phyloP scores from a whole-genome alignment of 495 filamentous ascomycete species.

The Cryomyces minteri region DNA sequence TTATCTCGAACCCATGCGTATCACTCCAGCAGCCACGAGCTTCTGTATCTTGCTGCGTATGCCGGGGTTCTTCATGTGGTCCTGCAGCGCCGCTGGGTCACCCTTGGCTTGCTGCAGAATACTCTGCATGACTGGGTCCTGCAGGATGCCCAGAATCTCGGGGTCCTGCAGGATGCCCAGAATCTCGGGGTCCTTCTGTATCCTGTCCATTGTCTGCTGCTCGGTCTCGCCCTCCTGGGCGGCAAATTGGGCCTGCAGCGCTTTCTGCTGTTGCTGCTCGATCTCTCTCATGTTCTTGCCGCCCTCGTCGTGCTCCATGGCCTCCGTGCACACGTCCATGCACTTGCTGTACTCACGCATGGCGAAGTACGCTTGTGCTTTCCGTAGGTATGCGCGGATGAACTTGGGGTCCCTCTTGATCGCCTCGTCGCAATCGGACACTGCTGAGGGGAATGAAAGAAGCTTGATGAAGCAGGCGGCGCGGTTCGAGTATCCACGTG shows the following conservation, averaged over 20 bases:
- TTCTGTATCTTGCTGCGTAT: conserved; percentile 82
- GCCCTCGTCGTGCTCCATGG: conserved; percentile 53
- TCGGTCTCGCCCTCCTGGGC: conserved; percentile 88
- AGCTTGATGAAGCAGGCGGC: conserved; percentile 94
- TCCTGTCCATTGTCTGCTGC: conserved; percentile 82
- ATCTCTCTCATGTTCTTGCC: conserved; percentile 74
- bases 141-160: conserved; percentile 83
- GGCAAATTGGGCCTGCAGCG: conserved; percentile 74
- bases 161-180: conserved; percentile 84
- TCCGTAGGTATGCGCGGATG: conserved; percentile 87
- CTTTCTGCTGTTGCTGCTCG: conserved; percentile 86
- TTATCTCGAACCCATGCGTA: conserved; percentile 14
- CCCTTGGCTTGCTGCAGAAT: conserved; percentile 93
- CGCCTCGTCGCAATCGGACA: conserved; percentile 82
- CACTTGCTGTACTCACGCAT: conserved; percentile 97
- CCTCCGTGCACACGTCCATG: conserved; percentile 58
- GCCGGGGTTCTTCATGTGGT: conserved; percentile 87
- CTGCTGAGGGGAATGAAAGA: conserved; percentile 81
- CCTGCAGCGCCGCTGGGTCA: conserved; percentile 76
- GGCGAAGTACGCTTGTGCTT: conserved; percentile 79
- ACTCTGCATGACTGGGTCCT: conserved; percentile 93
- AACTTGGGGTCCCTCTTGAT: conserved; percentile 84
- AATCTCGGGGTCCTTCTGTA: conserved; percentile 89
- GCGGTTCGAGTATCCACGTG: conserved; percentile 91
- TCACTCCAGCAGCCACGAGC: conserved; percentile 80